A percentile compares a stretch with the other conserved stretches of the same genome.
phyloP scores from a whole-genome alignment of 2,329 filamentous ascomycete species.

The Sporothrix sp. region DNA sequence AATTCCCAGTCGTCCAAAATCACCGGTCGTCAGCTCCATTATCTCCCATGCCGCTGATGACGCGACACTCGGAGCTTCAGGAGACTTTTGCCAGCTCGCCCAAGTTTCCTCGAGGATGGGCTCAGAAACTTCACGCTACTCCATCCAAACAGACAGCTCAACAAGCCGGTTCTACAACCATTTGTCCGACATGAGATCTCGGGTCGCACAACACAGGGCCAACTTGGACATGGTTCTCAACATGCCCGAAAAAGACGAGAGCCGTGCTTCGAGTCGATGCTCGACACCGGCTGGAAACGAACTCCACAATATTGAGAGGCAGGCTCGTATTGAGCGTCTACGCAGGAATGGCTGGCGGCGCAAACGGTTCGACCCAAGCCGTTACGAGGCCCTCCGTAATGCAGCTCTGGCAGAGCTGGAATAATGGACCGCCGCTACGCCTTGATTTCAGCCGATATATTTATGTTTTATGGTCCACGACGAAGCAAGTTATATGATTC shows the following conservation, averaged over 20 bases:
- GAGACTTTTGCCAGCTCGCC: background rate
- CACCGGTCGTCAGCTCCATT: conserved; percentile 15
- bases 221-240: conserved; percentile 35
- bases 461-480: background rate
- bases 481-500: too few species aligned
- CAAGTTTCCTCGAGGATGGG: conserved; percentile 11
- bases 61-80: conserved; percentile 13
- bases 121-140: conserved; percentile 13
- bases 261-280: conserved; percentile 8
- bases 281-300: conserved; percentile 25
- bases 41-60: conserved; percentile 14
- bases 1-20: conserved; percentile 17
- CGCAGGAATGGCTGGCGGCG: conserved; percentile 46
- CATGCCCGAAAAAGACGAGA: conserved; percentile 15
- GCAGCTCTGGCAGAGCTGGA: conserved; percentile 41
- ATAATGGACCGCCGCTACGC: conserved; percentile 14
- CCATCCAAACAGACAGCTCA: conserved; percentile 33
- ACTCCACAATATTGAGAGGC: conserved; percentile 32
- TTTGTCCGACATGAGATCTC: conserved; percentile 37
- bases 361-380: conserved; percentile 42
- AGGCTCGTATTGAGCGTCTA: conserved; percentile 44
- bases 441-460: background rate
- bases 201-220: conserved; percentile 39
- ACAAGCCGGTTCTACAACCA: conserved; percentile 41
- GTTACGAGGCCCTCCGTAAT: conserved; percentile 45